Percentiles rank a stretch among this genome's conserved stretches.
These are phyloP conservation scores for Chrysoporthe deuterocubensis DNA, from an alignment of 2,329 filamentous ascomycete genomes.

Conservation along the genomic window DNA sequence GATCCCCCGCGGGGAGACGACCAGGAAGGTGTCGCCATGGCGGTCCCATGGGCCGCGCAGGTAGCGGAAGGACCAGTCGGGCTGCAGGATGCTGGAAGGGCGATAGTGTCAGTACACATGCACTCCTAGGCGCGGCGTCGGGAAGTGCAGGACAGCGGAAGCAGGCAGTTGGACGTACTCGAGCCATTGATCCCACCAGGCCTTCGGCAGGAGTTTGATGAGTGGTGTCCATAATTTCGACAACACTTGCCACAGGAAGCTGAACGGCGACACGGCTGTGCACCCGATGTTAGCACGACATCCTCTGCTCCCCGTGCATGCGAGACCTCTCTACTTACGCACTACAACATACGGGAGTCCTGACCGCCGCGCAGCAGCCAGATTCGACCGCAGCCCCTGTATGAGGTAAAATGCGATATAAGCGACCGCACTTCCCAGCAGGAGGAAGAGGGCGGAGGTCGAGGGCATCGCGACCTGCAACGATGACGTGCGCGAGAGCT, in stretches of 20 bases:
- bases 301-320: background rate
- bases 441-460: constrained; percentile 42
- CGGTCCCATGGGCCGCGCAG: constrained; percentile 62
- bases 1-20: constrained; percentile 62
- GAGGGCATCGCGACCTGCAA: constrained; percentile 39
- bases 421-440: constrained; percentile 39
- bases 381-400: constrained; percentile 47
- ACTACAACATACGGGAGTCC: constrained; percentile 57
- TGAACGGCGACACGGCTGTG: constrained; percentile 54
- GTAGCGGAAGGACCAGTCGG: constrained; percentile 63
- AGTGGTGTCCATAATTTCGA: constrained; percentile 58
- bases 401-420: constrained; percentile 41
- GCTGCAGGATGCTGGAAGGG: constrained; percentile 52
- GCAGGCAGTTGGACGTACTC: constrained; percentile 49
- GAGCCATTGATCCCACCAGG: constrained; percentile 61
- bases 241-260: constrained; percentile 59
- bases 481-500: background rate
- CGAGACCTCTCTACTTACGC: constrained; percentile 47
- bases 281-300: constrained; percentile 25
- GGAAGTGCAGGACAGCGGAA: background rate
- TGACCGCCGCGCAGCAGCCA: constrained; percentile 53
- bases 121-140: background rate
- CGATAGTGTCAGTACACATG: background rate
- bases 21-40: constrained; percentile 66
- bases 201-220: constrained; percentile 57